Conservation (phyloP, 225 moss, liverwort and hornwort genomes). For the Anthoceros angustus region DNA sequence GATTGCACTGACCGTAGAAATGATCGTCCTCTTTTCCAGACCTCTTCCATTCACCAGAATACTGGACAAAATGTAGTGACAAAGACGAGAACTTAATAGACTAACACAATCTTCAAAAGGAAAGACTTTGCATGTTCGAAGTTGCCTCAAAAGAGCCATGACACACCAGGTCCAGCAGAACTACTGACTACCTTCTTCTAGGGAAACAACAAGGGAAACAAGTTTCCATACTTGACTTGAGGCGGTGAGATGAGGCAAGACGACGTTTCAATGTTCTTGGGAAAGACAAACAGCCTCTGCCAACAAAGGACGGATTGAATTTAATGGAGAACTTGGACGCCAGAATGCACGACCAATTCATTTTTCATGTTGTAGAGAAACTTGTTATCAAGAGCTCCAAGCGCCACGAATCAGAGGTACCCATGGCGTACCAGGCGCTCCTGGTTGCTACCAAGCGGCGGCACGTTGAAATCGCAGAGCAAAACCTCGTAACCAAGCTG, state of each 20-base stretch:
- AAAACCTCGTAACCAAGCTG: constrained; percentile 1
- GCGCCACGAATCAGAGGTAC: background rate
- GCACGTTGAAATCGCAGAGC: background rate
- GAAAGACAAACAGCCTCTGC: constrained; percentile 62
- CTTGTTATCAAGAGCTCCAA: background rate
- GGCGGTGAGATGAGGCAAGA: constrained; percentile 58
- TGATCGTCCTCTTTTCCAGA: constrained; percentile 51
- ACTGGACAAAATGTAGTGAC: constrained; percentile 13
- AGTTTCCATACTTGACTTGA: constrained; percentile 42
- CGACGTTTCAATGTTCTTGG: constrained; percentile 32
- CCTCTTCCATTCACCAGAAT: constrained; percentile 61
- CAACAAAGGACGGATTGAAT: constrained; percentile 6
- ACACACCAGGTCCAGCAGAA: background rate
- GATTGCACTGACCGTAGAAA: background rate
- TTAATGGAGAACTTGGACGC: background rate
- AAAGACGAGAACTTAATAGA: background rate
- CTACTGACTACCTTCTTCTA: background rate
- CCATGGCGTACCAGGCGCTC: background rate
- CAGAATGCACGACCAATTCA: background rate
- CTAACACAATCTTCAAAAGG: background rate
- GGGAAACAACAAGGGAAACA: background rate
- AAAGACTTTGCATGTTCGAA: background rate
- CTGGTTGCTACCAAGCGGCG: background rate
- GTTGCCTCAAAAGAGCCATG: constrained; percentile 7
- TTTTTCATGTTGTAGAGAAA: background rate